phyloP scores from a whole-genome alignment of 768 basidiomycete species.

The Phallus indusiatus region DNA sequence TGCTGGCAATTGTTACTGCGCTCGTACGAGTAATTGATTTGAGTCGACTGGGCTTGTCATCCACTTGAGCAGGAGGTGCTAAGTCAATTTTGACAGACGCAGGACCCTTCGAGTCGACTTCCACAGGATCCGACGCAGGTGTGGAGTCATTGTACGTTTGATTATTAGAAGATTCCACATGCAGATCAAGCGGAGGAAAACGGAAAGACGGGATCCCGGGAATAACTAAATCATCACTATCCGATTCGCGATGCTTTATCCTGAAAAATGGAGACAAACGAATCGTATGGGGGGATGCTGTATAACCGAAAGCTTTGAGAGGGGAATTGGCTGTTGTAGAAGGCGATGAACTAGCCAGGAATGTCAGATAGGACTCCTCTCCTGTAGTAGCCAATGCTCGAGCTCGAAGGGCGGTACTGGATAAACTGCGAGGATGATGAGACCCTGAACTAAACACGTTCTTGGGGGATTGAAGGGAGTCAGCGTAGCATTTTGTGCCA shows the following conservation, averaged over 20 bases:
- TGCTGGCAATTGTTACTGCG: neutral
- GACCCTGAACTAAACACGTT: neutral
- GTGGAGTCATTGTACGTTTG: neutral
- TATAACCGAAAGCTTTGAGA: neutral
- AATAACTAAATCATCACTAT: constrained; percentile 5
- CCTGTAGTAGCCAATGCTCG: constrained; percentile 8
- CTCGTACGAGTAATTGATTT: constrained; percentile 1
- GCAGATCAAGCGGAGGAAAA: constrained; percentile 2
- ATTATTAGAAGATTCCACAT: neutral
- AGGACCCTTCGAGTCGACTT: neutral
- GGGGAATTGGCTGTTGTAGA: neutral
- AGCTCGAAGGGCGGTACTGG: constrained; percentile 1
- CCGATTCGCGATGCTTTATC: neutral
- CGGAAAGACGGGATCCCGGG: neutral
- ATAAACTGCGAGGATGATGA: neutral
- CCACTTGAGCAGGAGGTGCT: neutral
- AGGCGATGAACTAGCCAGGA: constrained; percentile 3
- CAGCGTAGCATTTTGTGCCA: neutral
- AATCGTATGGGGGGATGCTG: neutral
- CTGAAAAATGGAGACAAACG: neutral
- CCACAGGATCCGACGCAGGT: constrained; percentile 1
- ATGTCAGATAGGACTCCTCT: constrained; percentile 6
- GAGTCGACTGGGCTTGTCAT: neutral
- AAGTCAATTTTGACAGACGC: neutral
- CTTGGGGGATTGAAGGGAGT: neutral